Evolutionary conservation across 2,329 filamentous ascomycete genomes (phyloP).

Genomic region (Penicillium griseofulvum): DNA sequence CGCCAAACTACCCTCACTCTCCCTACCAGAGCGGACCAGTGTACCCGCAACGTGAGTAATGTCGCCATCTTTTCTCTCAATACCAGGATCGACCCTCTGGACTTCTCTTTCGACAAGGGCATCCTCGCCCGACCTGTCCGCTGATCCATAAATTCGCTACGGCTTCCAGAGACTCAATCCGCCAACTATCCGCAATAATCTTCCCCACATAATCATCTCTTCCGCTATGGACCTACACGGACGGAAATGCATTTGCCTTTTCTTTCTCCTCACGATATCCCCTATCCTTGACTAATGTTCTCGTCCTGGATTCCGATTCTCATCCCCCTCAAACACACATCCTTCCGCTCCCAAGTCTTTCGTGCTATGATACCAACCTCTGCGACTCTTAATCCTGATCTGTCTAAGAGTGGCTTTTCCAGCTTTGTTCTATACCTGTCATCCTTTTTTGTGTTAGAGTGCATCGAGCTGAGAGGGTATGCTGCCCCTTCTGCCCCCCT

Average conservation of each 20-base stretch:
- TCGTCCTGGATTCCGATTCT: conserved; percentile 30
- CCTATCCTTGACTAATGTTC: conserved; percentile 32
- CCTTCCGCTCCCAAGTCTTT: conserved; percentile 23
- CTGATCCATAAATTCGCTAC: conserved; percentile 29
- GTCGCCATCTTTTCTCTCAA: conserved; percentile 5
- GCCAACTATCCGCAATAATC: conserved; percentile 39
- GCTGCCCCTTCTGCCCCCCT: conserved; percentile 6
- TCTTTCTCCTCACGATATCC: conserved; percentile 36
- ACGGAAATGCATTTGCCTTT: conserved; percentile 21
- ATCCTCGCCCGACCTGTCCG: conserved; percentile 17
- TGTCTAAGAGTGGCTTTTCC: conserved; percentile 32
- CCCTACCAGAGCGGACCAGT: conserved; percentile 52
- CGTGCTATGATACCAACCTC: conserved; percentile 38
- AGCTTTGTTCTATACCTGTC: conserved; percentile 21
- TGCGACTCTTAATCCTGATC: conserved; percentile 29
- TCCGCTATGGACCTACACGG: conserved; percentile 18
- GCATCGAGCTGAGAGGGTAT: conserved; percentile 14
- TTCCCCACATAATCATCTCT: conserved; percentile 19
- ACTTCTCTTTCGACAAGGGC: conserved; percentile 13
- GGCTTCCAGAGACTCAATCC: conserved; percentile 36
- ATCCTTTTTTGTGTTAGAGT: conserved; percentile 25
- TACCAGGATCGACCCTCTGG: conserved; percentile 23
- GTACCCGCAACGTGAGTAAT: conserved; percentile 51
- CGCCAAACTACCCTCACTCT: conserved; percentile 50
- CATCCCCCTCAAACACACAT: background rate